Percentiles rank a stretch among this genome's conserved stretches.
These are phyloP conservation scores for Pleurotus salmoneostramineus DNA, from an alignment of 768 basidiomycete genomes.

Conservation along the genomic window DNA sequence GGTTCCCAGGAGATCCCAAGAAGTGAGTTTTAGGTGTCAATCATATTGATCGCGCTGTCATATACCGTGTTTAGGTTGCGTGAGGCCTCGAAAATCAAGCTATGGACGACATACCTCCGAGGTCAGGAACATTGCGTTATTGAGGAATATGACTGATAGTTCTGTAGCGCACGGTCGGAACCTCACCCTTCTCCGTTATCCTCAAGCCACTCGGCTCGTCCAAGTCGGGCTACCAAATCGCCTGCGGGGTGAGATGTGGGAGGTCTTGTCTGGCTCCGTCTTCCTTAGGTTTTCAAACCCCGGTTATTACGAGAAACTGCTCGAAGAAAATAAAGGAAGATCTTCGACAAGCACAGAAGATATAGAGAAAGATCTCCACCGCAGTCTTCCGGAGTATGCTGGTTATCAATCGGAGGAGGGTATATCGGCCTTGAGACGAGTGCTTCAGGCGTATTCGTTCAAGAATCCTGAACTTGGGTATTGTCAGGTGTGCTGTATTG, in stretches of 20 bases:
- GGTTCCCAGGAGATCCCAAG: slow-evolving; percentile 90
- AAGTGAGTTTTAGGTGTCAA: slow-evolving; percentile 49
- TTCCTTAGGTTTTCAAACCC: slow-evolving; percentile 87
- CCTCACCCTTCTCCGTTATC: slow-evolving; percentile 92
- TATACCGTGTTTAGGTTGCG: slow-evolving; percentile 50
- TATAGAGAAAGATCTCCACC: slow-evolving; percentile 96
- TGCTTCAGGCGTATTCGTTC: slow-evolving; percentile 93
- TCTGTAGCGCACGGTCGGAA: slow-evolving; percentile 84
- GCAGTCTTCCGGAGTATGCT: slow-evolving; percentile 94
- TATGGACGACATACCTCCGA: slow-evolving; percentile 88
- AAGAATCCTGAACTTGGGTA: slow-evolving; percentile 94
- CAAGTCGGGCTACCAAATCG: slow-evolving; percentile 96
- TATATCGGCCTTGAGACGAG: slow-evolving; percentile 78
- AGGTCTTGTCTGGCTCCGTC: slow-evolving; percentile 90
- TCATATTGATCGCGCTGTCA: slow-evolving; percentile 2
- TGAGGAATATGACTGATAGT: slow-evolving; percentile 6
- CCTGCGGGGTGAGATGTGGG: slow-evolving; percentile 97
- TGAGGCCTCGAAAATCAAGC: slow-evolving; percentile 91
- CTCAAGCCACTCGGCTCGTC: slow-evolving; percentile 93
- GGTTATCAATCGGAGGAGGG: slow-evolving; percentile 93
- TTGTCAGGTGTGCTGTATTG: slow-evolving; percentile 62
- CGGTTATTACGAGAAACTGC: slow-evolving; percentile 71
- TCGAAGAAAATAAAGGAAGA: slow-evolving; percentile 74
- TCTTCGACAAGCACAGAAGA: slow-evolving; percentile 92
- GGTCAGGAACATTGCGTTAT: slow-evolving; percentile 37